A percentile compares a stretch with the other conserved stretches of the same genome.
These are phyloP conservation scores for Penicillium sp. DNA, from an alignment of 2,329 filamentous ascomycete species.

Conservation along the genomic window DNA sequence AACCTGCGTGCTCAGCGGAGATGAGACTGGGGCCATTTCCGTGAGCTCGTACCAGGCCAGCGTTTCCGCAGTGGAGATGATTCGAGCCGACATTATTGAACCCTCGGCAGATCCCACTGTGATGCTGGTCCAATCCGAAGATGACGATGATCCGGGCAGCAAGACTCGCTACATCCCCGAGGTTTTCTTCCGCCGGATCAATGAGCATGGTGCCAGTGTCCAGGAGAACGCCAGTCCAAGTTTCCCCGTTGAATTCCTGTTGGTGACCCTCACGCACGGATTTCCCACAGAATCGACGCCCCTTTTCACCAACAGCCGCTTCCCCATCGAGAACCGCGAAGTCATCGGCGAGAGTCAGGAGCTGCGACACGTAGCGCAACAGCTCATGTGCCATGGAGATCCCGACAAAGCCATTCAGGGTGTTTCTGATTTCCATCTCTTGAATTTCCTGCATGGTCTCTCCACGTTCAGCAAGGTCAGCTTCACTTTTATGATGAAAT, in stretches of 20 bases:
- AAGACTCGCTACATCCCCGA: slow-evolving; percentile 88
- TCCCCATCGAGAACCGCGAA: slow-evolving; percentile 89
- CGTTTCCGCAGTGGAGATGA: slow-evolving; percentile 95
- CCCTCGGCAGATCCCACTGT: slow-evolving; percentile 86
- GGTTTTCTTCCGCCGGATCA: slow-evolving; percentile 91
- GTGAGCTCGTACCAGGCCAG: slow-evolving; percentile 93
- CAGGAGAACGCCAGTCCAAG: slow-evolving; percentile 95
- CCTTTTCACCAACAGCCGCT: slow-evolving; percentile 64
- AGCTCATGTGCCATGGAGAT: slow-evolving; percentile 62
- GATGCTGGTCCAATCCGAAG: slow-evolving; percentile 91
- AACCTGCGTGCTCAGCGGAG: slow-evolving; percentile 90
- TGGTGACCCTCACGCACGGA: slow-evolving; percentile 92
- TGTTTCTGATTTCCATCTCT: slow-evolving; percentile 87
- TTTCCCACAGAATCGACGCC: slow-evolving; percentile 79
- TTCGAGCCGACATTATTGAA: slow-evolving; percentile 87
- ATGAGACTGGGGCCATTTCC: slow-evolving; percentile 79
- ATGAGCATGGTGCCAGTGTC: slow-evolving; percentile 93
- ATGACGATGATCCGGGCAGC: slow-evolving; percentile 65
- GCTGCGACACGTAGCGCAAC: slow-evolving; percentile 60
- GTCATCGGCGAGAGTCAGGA: slow-evolving; percentile 83
- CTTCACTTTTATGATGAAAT: slow-evolving; percentile 8
- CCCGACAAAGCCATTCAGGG: slow-evolving; percentile 58
- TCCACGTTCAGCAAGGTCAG: slow-evolving; percentile 78
- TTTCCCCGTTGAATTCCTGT: slow-evolving; percentile 93
- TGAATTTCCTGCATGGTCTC: slow-evolving; percentile 79